Conservation (phyloP, 441 rosid species). For the Corymbia citriodora region DNA sequence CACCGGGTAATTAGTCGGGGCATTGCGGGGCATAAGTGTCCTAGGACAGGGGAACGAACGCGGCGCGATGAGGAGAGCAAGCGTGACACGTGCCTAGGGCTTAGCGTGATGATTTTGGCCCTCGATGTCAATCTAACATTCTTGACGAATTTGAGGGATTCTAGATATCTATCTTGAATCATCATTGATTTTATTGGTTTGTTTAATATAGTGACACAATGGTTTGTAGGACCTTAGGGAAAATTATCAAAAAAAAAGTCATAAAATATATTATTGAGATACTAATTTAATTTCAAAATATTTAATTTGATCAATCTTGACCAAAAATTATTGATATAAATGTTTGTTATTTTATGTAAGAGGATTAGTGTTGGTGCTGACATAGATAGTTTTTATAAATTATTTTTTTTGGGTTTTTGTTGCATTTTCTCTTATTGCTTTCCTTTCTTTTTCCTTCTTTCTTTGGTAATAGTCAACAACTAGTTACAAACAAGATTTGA, state of each 20-base stretch:
- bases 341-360: too few species aligned
- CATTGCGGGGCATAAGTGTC: too few species aligned
- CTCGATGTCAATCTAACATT: not conserved
- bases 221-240: rapidly evolving
- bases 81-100: not conserved
- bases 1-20: not conserved
- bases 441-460: not conserved
- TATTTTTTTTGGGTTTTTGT: too few species aligned
- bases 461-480: rapidly evolving
- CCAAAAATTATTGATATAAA: rapidly evolving
- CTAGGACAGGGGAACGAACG: not conserved
- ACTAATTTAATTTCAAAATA: rapidly evolving
- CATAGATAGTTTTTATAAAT: too few species aligned
- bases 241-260: not conserved
- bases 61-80: not conserved
- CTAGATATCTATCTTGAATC: not conserved
- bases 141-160: not conserved
- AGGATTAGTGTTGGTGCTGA: too few species aligned
- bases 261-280: rapidly evolving
- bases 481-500: rapidly evolving
- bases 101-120: not conserved
- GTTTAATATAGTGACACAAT: not conserved
- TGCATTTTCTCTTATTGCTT: too few species aligned
- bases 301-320: rapidly evolving
- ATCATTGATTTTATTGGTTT: not conserved